Percentiles rank a stretch among this genome's conserved stretches.
Conservation (phyloP, 495 filamentous ascomycete species). For the Aspergillus sclerotioniger region DNA sequence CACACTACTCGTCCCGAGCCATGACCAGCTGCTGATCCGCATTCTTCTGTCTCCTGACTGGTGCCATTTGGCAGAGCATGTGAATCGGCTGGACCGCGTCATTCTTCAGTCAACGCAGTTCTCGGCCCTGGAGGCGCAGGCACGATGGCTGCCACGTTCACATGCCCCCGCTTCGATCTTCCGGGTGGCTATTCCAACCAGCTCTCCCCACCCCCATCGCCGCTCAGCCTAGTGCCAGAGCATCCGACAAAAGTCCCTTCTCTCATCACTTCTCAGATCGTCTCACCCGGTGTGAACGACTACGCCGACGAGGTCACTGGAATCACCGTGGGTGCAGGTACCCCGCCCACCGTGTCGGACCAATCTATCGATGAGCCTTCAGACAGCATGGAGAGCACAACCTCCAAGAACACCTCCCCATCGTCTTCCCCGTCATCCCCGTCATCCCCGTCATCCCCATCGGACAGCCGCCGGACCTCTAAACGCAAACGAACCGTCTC, state of each 20-base stretch:
- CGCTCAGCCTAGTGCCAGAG: slow-evolving; percentile 1
- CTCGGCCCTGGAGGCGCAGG: slow-evolving; percentile 11
- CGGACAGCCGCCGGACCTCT: slow-evolving; percentile 11
- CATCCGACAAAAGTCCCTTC: background rate
- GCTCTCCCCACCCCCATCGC: slow-evolving; percentile 3
- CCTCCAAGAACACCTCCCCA: background rate
- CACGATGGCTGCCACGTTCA: slow-evolving; percentile 26
- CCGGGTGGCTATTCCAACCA: background rate
- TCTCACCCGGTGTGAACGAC: slow-evolving; percentile 8
- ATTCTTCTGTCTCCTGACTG: slow-evolving; percentile 13
- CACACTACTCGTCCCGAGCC: background rate
- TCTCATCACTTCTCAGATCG: slow-evolving; percentile 2
- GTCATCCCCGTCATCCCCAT: background rate
- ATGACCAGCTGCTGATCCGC: slow-evolving; percentile 16
- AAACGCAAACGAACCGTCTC: slow-evolving; percentile 24
- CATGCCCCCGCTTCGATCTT: slow-evolving; percentile 21
- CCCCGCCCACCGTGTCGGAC: slow-evolving; percentile 4
- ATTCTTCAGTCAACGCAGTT: slow-evolving; percentile 2
- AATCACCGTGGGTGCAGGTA: slow-evolving; percentile 10
- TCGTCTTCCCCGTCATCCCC: slow-evolving; percentile 5
- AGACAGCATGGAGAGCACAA: slow-evolving; percentile 5
- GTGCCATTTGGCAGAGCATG: slow-evolving; percentile 19
- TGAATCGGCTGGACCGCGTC: slow-evolving; percentile 14
- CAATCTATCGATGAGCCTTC: slow-evolving; percentile 1
- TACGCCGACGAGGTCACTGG: slow-evolving; percentile 12